Evolutionary conservation across 2,329 filamentous ascomycete genomes (phyloP).

Genomic region (Amauroascus niger): DNA sequence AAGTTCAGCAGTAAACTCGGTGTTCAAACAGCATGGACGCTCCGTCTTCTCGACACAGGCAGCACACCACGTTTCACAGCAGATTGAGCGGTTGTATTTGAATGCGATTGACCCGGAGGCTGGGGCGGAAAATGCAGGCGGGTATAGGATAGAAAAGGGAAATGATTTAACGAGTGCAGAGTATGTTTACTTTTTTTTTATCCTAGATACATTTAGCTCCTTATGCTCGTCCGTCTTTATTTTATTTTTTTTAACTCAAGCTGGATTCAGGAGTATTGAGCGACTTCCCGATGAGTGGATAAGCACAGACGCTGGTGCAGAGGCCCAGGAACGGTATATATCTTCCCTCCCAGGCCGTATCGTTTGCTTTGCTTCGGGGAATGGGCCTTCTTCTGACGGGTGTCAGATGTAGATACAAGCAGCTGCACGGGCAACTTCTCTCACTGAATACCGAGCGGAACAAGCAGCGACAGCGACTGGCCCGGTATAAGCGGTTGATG

Average conservation of each 20-base stretch:
- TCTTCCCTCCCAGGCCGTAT: neutral
- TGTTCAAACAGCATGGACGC: conserved; percentile 45
- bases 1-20: conserved; percentile 41
- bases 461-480: conserved; percentile 39
- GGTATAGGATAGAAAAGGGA: conserved; percentile 29
- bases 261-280: conserved; percentile 29
- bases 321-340: conserved; percentile 27
- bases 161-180: conserved; percentile 32
- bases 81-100: conserved; percentile 49
- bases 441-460: conserved; percentile 39
- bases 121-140: conserved; percentile 19
- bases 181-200: too few relatives aligned
- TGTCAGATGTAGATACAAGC: conserved; percentile 27
- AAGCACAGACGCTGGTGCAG: conserved; percentile 25
- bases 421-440: conserved; percentile 37
- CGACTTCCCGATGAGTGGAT: conserved; percentile 32
- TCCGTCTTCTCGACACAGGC: conserved; percentile 46
- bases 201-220: too few relatives aligned
- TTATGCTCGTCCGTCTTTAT: neutral
- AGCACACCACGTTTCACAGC: conserved; percentile 46
- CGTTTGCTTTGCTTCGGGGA: neutral
- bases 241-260: conserved; percentile 9
- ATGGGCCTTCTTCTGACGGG: neutral
- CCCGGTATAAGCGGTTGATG: conserved; percentile 40
- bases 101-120: conserved; percentile 36